Percentiles rank a stretch among this genome's conserved stretches.
Evolutionary conservation across 1,284 basidiomycete species (phyloP).

Genomic region (Gomphus sp.): DNA sequence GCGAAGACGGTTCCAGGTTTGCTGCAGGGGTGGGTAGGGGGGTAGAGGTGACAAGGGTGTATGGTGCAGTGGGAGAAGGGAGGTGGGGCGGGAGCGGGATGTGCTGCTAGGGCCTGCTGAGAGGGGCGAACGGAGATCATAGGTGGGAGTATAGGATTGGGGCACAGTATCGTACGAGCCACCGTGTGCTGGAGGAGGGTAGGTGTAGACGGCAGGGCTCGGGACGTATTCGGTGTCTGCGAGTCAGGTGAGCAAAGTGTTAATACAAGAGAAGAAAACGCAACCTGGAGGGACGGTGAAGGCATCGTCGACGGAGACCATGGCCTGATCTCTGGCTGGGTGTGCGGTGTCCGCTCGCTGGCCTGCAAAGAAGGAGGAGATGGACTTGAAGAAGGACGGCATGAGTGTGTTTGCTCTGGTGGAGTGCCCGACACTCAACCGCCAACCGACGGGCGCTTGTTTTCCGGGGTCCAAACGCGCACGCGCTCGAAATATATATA

Average conservation of each 20-base stretch:
- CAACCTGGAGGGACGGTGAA: slow-evolving; percentile 16
- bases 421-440: background rate
- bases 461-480: background rate
- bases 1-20: slow-evolving; percentile 75
- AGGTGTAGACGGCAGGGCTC: slow-evolving; percentile 14
- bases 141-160: slow-evolving; percentile 2
- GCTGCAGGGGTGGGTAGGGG: slow-evolving; percentile 63
- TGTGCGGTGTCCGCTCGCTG: background rate
- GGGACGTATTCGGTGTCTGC: slow-evolving; percentile 4
- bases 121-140: background rate
- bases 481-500: background rate
- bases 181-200: slow-evolving; percentile 13
- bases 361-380: slow-evolving; percentile 2
- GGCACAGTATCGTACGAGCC: slow-evolving; percentile 15
- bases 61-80: slow-evolving; percentile 59
- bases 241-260: background rate
- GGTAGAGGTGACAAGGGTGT: slow-evolving; percentile 31
- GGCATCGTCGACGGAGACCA: slow-evolving; percentile 17
- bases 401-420: background rate
- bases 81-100: slow-evolving; percentile 38
- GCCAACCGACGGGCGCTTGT: background rate
- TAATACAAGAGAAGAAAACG: background rate
- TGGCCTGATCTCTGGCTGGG: slow-evolving; percentile 14
- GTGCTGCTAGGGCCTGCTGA: slow-evolving; percentile 17
- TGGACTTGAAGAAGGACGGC: slow-evolving; percentile 9